Evolutionary conservation across 164 flowering plant species (phyloP).

Genomic region (Sextonia rubra): DNA sequence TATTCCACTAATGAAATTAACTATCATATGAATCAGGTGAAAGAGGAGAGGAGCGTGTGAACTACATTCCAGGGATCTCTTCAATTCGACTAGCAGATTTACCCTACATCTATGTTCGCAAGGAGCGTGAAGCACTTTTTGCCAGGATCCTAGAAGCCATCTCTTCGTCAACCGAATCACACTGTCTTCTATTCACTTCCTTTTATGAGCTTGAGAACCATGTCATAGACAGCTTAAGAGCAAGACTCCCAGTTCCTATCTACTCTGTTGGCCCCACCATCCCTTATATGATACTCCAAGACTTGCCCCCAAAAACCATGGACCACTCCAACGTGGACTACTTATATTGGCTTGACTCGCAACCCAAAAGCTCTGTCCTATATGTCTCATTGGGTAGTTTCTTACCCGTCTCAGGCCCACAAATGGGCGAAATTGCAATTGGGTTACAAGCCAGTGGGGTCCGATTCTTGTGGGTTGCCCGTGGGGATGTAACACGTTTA

Average conservation of each 20-base stretch:
- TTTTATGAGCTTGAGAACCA: conserved; percentile 46
- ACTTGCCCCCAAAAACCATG: neutral
- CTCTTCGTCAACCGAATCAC: conserved; percentile 23
- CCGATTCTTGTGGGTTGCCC: conserved; percentile 38
- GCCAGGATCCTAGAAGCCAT: conserved; percentile 10
- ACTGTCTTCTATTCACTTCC: conserved; percentile 39
- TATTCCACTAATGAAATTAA: neutral
- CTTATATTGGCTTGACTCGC: conserved; percentile 41
- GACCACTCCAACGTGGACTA: conserved; percentile 10
- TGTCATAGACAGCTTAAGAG: conserved; percentile 26
- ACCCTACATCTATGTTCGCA: conserved; percentile 19
- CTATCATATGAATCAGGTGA: conserved; percentile 6
- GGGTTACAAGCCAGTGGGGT: conserved; percentile 33
- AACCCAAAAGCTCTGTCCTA: conserved; percentile 32
- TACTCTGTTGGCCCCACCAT: conserved; percentile 48
- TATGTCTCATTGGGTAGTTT: conserved; percentile 49
- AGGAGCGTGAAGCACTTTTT: neutral
- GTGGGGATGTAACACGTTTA: conserved; percentile 27
- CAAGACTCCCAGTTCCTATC: conserved; percentile 25
- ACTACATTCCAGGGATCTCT: conserved; percentile 51
- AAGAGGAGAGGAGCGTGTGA: conserved; percentile 30
- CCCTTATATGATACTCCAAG: conserved; percentile 21
- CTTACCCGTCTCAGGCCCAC: conserved; percentile 24
- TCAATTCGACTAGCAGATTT: conserved; percentile 38
- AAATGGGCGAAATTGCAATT: conserved; percentile 30